These are phyloP conservation scores for Chionographis japonica DNA, from an alignment of 106 monocot genomes.

Conservation along the genomic window DNA sequence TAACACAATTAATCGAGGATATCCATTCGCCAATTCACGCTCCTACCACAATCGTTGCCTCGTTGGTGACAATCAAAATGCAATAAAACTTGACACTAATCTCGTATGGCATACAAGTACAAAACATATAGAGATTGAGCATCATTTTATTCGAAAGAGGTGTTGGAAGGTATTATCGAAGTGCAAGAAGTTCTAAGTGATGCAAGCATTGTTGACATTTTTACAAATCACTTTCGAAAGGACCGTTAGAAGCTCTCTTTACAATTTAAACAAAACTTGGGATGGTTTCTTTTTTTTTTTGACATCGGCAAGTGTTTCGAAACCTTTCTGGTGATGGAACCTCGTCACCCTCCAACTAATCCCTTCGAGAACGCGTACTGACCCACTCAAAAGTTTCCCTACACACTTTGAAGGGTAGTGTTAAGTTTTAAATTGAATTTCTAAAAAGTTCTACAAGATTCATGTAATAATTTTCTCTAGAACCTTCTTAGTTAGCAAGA, in stretches of 20 bases:
- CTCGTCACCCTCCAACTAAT: too few relatives aligned
- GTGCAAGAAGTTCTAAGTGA: not conserved
- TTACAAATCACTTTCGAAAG: not conserved
- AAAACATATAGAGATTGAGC: conserved; percentile 1
- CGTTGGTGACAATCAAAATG: conserved; percentile 12
- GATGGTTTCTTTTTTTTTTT: too few relatives aligned
- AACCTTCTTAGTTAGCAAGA: too few relatives aligned
- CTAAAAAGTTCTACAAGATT: too few relatives aligned
- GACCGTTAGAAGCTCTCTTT: not conserved
- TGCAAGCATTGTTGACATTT: not conserved
- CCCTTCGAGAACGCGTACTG: too few relatives aligned
- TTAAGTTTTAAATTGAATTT: too few relatives aligned
- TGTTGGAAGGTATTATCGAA: not conserved
- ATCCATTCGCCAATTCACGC: not conserved
- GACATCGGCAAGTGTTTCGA: too few relatives aligned
- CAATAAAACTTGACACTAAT: not conserved
- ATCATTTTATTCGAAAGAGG: conserved; percentile 1
- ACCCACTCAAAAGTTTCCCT: too few relatives aligned
- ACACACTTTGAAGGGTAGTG: too few relatives aligned
- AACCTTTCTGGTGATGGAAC: too few relatives aligned
- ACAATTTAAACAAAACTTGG: not conserved
- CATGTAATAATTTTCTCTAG: too few relatives aligned
- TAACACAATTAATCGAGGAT: not conserved
- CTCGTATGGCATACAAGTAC: not conserved
- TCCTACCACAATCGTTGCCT: conserved; percentile 2